phyloP scores from a whole-genome alignment of 2,329 filamentous ascomycete genomes.

The Phyllosticta ampelicida region DNA sequence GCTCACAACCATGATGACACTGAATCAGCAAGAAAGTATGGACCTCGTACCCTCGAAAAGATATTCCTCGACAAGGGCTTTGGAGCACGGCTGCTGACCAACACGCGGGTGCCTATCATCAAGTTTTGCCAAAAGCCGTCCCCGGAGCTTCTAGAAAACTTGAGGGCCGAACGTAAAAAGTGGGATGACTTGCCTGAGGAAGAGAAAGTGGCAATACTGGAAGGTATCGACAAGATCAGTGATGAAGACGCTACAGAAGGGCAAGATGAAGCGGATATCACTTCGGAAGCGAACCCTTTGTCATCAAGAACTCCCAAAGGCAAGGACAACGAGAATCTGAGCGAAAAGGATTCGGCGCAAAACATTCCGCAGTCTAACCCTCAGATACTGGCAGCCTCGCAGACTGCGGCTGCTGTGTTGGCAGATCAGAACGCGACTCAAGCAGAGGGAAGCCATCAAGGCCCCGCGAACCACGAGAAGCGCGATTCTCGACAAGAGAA shows the following conservation, averaged over 20 bases:
- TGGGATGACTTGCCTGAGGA: constrained; percentile 53
- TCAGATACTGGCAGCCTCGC: background rate
- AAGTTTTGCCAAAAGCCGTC: constrained; percentile 70
- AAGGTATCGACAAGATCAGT: background rate
- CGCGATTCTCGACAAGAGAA: constrained; percentile 17
- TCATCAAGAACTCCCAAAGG: background rate
- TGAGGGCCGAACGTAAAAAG: constrained; percentile 55
- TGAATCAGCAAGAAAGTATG: constrained; percentile 1
- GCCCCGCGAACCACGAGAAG: constrained; percentile 15
- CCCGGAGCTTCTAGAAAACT: constrained; percentile 46
- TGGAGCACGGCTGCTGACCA: constrained; percentile 65
- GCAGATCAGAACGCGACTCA: background rate
- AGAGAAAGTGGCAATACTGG: constrained; percentile 27
- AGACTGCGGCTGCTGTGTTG: background rate
- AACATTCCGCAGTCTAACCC: background rate
- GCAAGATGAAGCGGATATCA: background rate
- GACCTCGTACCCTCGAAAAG: constrained; percentile 57
- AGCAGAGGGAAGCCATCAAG: background rate
- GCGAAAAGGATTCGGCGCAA: background rate
- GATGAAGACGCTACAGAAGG: background rate
- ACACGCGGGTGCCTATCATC: constrained; percentile 76
- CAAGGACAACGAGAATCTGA: background rate
- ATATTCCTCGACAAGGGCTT: constrained; percentile 60
- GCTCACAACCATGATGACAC: constrained; percentile 46
- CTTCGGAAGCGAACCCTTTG: background rate